Evolutionary conservation across 768 basidiomycete species (phyloP), one percentile per base, ranked within the genome.

Genomic region (Gloeopeniophorella convolvens): DNA sequence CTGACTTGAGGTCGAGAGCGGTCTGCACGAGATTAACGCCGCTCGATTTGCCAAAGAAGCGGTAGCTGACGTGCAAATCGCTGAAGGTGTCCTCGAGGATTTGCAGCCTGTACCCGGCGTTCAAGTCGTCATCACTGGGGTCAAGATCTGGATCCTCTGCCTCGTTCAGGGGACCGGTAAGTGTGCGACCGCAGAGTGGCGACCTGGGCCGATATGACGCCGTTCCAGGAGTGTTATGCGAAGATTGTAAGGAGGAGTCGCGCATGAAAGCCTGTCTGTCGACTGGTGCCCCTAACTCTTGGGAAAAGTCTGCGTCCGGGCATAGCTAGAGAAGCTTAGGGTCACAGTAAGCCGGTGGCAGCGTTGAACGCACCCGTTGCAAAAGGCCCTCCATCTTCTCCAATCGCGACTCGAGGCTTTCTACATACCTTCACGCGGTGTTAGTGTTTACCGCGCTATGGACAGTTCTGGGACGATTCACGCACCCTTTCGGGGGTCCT

Each of bases 401-500:
- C 21, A 80, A 57, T 15, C 77, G 63, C 59, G 72, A 62, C 54
- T 69, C 66, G 8, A 71, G 63, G 49, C 65, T 68, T 50, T 73
- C 71, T 33, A 65, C 65, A 59, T 68, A 68, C 6, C 67, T 68
- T 48, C 2, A 33, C 3, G 37, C 23, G 15, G 11, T 15, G 13
- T 13, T 20, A 21, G 42, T n/a, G 31, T 51, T 21, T 50, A 26
- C 34, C 47, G 24, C 24, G n/a, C 24, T 20, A 31, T 7, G 23
- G 15, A n/a, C 3, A 5, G n/a, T n/a, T 20, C 20, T 30, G 23
- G 34, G 21, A 9, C 10, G 26, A 12, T 30, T 34, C 20, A 60
- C 73, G 39, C 54, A 82, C 78, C 78, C 76, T 68, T 82, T 82
- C 15, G 81, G 77, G 33, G 80, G 74, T 3, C 83, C 83, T 20